Conservation (phyloP, 2,329 filamentous ascomycete species). For the Aspergillus fumigatus region DNA sequence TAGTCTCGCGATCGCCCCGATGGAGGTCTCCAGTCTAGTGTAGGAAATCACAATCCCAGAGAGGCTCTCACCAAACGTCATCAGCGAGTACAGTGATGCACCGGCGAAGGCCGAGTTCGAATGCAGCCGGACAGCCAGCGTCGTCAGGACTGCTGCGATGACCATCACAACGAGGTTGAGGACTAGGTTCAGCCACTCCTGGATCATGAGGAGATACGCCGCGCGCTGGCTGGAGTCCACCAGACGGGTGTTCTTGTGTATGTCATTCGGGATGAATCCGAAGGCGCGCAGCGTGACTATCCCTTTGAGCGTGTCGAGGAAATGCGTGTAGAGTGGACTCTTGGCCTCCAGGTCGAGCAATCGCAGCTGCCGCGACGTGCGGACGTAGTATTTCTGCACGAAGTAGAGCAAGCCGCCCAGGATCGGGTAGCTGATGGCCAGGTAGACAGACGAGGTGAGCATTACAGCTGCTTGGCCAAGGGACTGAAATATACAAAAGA, state of each 20-base stretch:
- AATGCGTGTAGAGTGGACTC: not conserved
- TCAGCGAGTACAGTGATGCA: conserved; percentile 7
- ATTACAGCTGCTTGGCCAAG: conserved; percentile 23
- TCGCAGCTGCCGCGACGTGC: not conserved
- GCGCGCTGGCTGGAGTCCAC: conserved; percentile 33
- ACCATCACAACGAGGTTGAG: conserved; percentile 36
- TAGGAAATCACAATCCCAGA: conserved; percentile 6
- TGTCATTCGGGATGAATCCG: conserved; percentile 3
- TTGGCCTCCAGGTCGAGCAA: conserved; percentile 1
- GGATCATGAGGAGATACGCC: conserved; percentile 31
- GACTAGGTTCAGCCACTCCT: conserved; percentile 37
- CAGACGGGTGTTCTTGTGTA: conserved; percentile 21
- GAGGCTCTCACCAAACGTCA: conserved; percentile 9
- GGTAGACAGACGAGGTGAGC: conserved; percentile 19
- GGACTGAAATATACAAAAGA: conserved; percentile 12
- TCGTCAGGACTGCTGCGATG: conserved; percentile 33
- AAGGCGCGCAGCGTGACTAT: not conserved
- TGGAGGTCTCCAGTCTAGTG: conserved; percentile 9
- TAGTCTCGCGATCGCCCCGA: conserved; percentile 6
- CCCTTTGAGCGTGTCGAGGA: conserved; percentile 1
- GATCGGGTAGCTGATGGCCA: conserved; percentile 17
- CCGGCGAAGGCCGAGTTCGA: conserved; percentile 20
- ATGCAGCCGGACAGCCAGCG: conserved; percentile 32
- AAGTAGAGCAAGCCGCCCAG: not conserved
- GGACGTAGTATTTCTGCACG: not conserved